Evolutionary conservation across 2,329 filamentous ascomycete genomes (phyloP), one percentile per base, ranked within the genome.

Genomic region (Didymella arachidicola): DNA sequence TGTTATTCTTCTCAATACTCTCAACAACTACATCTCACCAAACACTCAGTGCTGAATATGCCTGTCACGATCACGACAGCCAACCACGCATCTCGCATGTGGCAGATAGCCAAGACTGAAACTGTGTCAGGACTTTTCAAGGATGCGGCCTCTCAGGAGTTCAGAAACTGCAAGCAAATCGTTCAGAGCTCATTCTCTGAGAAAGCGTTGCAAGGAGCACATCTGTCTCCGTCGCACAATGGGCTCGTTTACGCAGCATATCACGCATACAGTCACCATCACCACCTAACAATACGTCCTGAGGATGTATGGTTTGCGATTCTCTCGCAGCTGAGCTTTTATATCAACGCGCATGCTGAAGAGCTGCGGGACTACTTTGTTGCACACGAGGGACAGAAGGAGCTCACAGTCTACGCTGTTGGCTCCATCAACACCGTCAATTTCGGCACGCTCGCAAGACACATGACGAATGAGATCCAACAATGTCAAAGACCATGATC

Each of bases 281-380:
- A 69, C 14, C 65, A 72, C 19, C 57, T 72, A 2, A 46, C 39
- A 1, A 58, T 73, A 12, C 67, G 69, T 0, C 71, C 71, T 0
- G 68, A 73, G 25, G 69, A 73, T 32, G 53, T 73, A 0, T 72
- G 67, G 71, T 63, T 72, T 27, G 52, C 68, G 12, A 65, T 72
- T 16, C 57, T 69, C 8, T 63, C 63, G 0, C 70, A 73, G 18
- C 45, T 71, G 25, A 70, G 60, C 46, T 64, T 67, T 44, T 72
- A 69, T 55, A 55, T 73, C 47, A 71, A 68, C 26, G 64, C 55
- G 12, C 61, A 71, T 27, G 62, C 70, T 2, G 64, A 73, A 43
- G 59, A 66, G 14, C 39, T 70, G 4, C 64, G 68, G 1, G n/a
- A 47, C 7, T 19, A 79, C 6, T 61, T 72, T 3, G 72, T 81